A percentile compares a stretch with the other conserved stretches of the same genome.
Conservation (phyloP, 306 rosid species). For the Cucurbita maxima region DNA sequence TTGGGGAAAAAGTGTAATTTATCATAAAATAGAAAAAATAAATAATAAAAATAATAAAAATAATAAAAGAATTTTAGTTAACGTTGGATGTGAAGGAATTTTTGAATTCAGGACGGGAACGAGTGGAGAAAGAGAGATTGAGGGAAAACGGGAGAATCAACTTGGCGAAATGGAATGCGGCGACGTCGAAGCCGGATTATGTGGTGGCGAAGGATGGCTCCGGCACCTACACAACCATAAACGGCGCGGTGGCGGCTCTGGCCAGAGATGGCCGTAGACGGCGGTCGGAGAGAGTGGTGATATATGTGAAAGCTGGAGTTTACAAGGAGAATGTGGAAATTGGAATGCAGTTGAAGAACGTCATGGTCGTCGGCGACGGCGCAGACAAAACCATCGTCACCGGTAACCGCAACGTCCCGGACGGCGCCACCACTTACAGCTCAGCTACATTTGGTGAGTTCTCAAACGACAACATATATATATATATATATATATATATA, state of each 20-base stretch:
- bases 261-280: not conserved
- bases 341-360: constrained; percentile 18
- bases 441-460: constrained; percentile 56
- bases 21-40: too few relatives aligned
- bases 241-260: constrained; percentile 4
- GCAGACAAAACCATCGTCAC: constrained; percentile 41
- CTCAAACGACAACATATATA: not conserved
- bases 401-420: constrained; percentile 19
- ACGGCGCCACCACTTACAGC: constrained; percentile 26
- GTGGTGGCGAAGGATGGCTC: constrained; percentile 8
- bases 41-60: too few relatives aligned
- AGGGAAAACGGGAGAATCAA: not conserved
- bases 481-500: too few relatives aligned
- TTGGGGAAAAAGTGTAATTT: too few relatives aligned
- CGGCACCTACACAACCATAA: constrained; percentile 5
- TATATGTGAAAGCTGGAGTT: constrained; percentile 13
- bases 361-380: constrained; percentile 73
- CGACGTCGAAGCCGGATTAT: not conserved
- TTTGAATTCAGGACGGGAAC: too few relatives aligned
- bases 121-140: not conserved
- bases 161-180: not conserved
- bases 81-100: not conserved
- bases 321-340: constrained; percentile 45
- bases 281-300: not conserved
- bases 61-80: too few relatives aligned